Percentiles rank a stretch among this genome's conserved stretches.
Conservation (phyloP, 2,329 filamentous ascomycete species). For the Bipolaris zeicola region DNA sequence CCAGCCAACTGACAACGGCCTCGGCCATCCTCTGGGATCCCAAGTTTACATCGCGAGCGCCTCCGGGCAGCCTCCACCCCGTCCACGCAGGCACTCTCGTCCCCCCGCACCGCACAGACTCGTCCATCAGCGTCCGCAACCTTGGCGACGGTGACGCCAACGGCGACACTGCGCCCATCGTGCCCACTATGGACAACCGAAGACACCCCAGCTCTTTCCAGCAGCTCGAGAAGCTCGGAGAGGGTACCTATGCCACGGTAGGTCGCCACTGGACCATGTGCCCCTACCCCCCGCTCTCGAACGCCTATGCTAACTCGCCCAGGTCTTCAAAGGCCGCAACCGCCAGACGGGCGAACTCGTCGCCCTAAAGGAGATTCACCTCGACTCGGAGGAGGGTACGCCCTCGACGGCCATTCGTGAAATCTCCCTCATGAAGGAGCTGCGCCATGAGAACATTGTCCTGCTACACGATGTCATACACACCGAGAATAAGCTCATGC, state of each 20-base stretch:
- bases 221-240: conserved; percentile 96
- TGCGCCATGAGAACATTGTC: conserved; percentile 98
- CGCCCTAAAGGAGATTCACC: conserved; percentile 96
- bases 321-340: conserved; percentile 99
- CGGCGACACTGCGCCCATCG: conserved; percentile 44
- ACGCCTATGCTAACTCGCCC: conserved; percentile 27
- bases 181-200: conserved; percentile 78
- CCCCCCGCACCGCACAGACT: conserved; percentile 56
- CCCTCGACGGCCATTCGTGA: conserved; percentile 97
- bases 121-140: conserved; percentile 57
- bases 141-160: conserved; percentile 54
- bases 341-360: conserved; percentile 96
- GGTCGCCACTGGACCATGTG: conserved; percentile 34
- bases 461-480: conserved; percentile 98
- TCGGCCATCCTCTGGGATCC: conserved; percentile 58
- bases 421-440: conserved; percentile 98
- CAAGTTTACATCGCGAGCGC: conserved; percentile 53
- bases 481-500: conserved; percentile 99
- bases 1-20: conserved; percentile 56
- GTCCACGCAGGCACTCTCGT: conserved; percentile 57
- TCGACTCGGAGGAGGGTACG: conserved; percentile 97
- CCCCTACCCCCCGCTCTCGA: no score
- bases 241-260: conserved; percentile 98
- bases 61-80: conserved; percentile 52
- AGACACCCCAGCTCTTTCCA: conserved; percentile 96